Conservation (phyloP, 2,329 filamentous ascomycete species). For the Decorospora gaudefroyi region DNA sequence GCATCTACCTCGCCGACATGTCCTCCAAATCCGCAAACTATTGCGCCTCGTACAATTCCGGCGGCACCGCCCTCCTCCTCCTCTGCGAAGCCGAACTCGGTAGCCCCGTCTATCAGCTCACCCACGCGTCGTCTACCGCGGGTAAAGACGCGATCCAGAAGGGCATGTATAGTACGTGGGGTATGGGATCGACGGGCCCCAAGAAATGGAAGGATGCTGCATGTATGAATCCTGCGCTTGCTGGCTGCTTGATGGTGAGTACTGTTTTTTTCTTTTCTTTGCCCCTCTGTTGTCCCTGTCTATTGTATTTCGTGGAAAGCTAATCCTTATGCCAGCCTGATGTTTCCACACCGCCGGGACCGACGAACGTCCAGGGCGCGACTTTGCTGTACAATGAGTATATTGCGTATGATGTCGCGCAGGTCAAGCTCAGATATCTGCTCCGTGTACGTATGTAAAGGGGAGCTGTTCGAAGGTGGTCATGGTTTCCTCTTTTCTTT, state of each 20-base stretch:
- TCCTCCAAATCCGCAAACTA: conserved; percentile 78
- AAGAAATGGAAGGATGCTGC: conserved; percentile 75
- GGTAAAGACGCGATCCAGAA: conserved; percentile 64
- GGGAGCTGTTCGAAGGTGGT: not conserved
- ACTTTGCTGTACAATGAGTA: conserved; percentile 72
- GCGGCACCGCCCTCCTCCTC: conserved; percentile 72
- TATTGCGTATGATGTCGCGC: conserved; percentile 70
- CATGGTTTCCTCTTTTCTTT: not conserved
- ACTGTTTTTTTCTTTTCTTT: not conserved
- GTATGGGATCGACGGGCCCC: conserved; percentile 68
- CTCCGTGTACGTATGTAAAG: conserved; percentile 58
- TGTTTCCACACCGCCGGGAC: conserved; percentile 50
- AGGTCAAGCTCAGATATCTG: conserved; percentile 71
- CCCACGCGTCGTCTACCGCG: conserved; percentile 63
- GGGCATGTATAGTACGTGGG: conserved; percentile 70
- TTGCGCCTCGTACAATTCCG: conserved; percentile 66
- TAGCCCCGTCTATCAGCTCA: conserved; percentile 70
- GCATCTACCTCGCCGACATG: conserved; percentile 86
- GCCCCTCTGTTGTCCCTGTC: not conserved
- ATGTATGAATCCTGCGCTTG: conserved; percentile 65
- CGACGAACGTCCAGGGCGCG: conserved; percentile 54
- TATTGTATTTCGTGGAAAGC: too few species aligned
- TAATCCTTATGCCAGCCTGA: conserved; percentile 31
- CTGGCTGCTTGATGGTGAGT: conserved; percentile 71
- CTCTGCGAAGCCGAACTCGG: conserved; percentile 86